Base-by-base conservation (phyloP, 345 rosid genomes). In the Linum lewisii region DNA sequence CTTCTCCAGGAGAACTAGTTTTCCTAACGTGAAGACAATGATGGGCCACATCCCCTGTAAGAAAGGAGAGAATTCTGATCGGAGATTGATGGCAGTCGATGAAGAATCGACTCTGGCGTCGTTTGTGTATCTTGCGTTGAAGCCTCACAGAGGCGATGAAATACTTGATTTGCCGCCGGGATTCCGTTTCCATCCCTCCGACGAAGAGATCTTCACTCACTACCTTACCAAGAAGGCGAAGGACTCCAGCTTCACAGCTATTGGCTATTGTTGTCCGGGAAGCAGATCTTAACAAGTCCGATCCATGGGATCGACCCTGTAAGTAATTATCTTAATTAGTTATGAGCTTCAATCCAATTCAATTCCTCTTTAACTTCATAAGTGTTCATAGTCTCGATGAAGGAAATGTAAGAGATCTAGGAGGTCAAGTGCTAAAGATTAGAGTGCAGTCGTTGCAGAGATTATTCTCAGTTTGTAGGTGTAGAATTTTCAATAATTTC, bases 301-400 rank as follows among this genome's bases (percentile, higher is more conserved):
- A 92, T 24, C 98, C 98, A 7, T 92, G 98, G 98, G 95, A 92
- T 61, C 69, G 88, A 68, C 96, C 90, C 1, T 75, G 95, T 92
- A 73, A 75, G 82, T 34, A 29, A 22, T 60, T 36, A 21, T 47
- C 7, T 42, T 25, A 5, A 21, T 44, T 14, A 32, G 2, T 24
- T 57, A 38, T 34, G 45, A 23, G 19, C 15, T 45, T 56, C 47
- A 32, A 21, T 32, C 60, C n/a, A n/a, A n/a, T n/a, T n/a, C n/a
- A n/a, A n/a, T n/a, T 24, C 38, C 25, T 37, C 15, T 24, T 21
- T 38, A 1, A 37, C 49, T 42, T 38, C 45, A 2, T 13, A 9
- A 38, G n/a, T n/a, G n/a, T n/a, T n/a, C n/a, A n/a, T n/a, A n/a
- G n/a, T n/a, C n/a, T n/a, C n/a, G n/a, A n/a, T n/a, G n/a, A n/a